phyloP scores from a whole-genome alignment of 805 yeast species.

The Suhomyces xylopsoci region DNA sequence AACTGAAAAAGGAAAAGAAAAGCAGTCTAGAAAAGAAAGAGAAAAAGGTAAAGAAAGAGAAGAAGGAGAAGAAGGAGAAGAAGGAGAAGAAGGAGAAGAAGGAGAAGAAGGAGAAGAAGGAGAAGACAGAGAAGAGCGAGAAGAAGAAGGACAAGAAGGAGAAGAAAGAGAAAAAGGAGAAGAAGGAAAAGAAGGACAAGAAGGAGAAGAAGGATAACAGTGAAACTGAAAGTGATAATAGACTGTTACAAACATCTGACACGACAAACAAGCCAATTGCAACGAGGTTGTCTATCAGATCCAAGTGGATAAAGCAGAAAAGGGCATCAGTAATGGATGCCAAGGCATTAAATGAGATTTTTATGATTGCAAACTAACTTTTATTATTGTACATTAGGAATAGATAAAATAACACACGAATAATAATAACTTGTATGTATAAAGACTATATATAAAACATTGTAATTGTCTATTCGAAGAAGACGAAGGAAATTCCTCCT shows the following conservation, averaged over 20 bases:
- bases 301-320: conserved; percentile 86
- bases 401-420: not conserved
- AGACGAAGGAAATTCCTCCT: conserved; percentile 43
- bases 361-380: conserved; percentile 65
- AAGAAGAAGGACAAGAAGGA: conserved; percentile 27
- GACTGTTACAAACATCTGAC: conserved; percentile 7
- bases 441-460: not conserved
- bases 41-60: conserved; percentile 23
- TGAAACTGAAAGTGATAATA: conserved; percentile 5
- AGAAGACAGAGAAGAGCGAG: conserved; percentile 17
- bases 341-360: conserved; percentile 85
- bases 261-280: conserved; percentile 22
- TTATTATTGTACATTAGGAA: not conserved
- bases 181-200: conserved; percentile 10
- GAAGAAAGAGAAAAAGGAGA: conserved; percentile 21
- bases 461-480: conserved; percentile 13
- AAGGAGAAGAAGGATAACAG: conserved; percentile 8
- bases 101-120: conserved; percentile 8
- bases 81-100: conserved; percentile 12
- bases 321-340: conserved; percentile 89
- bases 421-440: not conserved
- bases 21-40: conserved; percentile 17
- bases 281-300: conserved; percentile 57
- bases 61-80: conserved; percentile 22
- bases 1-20: conserved; percentile 23